Conservation (phyloP, 2,329 filamentous ascomycete genomes). For the Penicillium sp. region DNA sequence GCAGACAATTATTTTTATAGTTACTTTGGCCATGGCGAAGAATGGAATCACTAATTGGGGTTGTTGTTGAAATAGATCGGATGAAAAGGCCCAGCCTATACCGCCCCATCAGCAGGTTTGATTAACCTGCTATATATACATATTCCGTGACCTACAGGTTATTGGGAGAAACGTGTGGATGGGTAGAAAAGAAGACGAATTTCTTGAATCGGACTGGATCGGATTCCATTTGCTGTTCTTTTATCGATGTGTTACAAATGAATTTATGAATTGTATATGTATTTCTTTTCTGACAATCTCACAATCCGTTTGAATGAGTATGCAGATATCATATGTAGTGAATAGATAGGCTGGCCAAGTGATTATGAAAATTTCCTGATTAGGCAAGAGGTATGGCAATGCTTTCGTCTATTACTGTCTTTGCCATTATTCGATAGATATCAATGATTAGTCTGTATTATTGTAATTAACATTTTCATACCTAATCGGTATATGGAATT, state of each 20-base stretch:
- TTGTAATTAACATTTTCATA: neutral
- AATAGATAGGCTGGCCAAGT: neutral
- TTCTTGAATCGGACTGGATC: neutral
- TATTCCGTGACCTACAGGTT: neutral
- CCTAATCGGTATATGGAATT: neutral
- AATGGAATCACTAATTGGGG: neutral
- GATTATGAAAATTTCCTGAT: neutral
- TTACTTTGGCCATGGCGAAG: neutral
- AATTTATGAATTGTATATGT: neutral
- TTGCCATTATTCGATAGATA: neutral
- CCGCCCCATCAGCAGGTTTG: neutral
- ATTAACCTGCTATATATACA: neutral
- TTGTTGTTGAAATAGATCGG: neutral
- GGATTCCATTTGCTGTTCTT: neutral
- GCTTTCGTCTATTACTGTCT: neutral
- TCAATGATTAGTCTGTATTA: neutral
- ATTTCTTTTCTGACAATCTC: slow-evolving; percentile 12
- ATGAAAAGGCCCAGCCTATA: slow-evolving; percentile 1
- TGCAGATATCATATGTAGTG: neutral
- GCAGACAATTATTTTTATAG: neutral
- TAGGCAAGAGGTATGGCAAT: neutral
- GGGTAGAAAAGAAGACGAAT: neutral
- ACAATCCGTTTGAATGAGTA: neutral
- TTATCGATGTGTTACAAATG: neutral
- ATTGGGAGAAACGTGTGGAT: neutral